These are phyloP conservation scores for Botrytis squamosa DNA, from an alignment of 2,329 filamentous ascomycete species.

Conservation along the genomic window DNA sequence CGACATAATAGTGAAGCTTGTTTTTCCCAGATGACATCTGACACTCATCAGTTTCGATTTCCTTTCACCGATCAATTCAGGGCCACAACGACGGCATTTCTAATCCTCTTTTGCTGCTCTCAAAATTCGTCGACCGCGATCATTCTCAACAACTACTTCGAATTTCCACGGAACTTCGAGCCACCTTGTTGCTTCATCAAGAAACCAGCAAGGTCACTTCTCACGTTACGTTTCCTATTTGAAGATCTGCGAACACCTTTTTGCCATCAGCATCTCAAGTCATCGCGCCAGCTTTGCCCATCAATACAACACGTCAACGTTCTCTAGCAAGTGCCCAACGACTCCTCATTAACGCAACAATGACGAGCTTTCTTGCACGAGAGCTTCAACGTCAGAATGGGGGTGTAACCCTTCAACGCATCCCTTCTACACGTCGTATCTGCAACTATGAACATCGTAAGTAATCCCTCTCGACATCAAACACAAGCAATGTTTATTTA, in stretches of 20 bases:
- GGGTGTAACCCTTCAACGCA: rapidly evolving
- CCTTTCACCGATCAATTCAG: not conserved
- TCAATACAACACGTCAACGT: not conserved
- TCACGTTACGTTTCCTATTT: not conserved
- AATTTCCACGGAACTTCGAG: not conserved
- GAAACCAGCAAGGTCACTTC: not conserved
- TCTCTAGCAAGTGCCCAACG: not conserved
- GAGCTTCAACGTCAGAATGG: not conserved
- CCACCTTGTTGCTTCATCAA: not conserved
- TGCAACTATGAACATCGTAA: not conserved
- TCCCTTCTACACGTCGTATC: not conserved
- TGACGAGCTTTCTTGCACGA: not conserved
- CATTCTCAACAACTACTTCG: not conserved
- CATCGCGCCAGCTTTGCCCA: not conserved
- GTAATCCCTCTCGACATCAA: not conserved
- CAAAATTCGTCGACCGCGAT: not conserved
- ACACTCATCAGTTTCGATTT: not conserved
- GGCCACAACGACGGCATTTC: not conserved
- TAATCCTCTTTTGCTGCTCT: not conserved
- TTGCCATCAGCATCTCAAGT: not conserved
- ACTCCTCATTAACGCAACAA: not conserved
- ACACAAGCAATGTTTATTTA: not conserved
- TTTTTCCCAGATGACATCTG: not conserved
- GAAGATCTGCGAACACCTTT: not conserved
- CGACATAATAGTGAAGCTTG: not conserved